Base-by-base conservation (phyloP, 306 rosid genomes). In the Arachis stenosperma region DNA sequence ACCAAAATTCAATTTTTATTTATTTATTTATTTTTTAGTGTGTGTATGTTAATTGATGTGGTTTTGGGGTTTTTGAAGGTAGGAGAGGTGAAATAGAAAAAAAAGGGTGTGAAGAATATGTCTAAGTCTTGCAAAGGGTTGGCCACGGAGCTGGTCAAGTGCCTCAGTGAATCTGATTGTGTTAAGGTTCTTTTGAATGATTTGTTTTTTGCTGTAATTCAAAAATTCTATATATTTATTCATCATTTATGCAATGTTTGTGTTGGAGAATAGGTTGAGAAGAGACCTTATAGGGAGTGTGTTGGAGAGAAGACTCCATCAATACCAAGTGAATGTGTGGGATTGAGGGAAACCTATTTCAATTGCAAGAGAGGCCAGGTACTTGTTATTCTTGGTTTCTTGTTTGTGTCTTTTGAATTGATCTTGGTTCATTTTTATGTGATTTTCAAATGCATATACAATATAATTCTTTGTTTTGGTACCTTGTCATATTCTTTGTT, bases 321-420 rank as follows among this genome's bases (percentile, higher is more conserved):
- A 43, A 91, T 94, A 63, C 68, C 98, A n/a, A 89, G 88, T 15
- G 96, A 94, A 60, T 91, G 98, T 66, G 85, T 88, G 41, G 97
- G 98, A 72, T 85, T 94, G 58, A 86, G 98, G 83, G 98, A 94
- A 85, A 94, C 98, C 55, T 91, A 86, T 75, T 94, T 94, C 92
- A 89, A 91, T 75, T 94, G 98, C 93, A 94, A 94, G 77, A 88
- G 98, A 78, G 98, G 98, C 78, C 98, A 94, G 91, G 91, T 84
- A 80, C 57, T 52, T 33, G 37, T 33, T 33, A 4, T 33, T 33
- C 37, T 33, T 33, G 37, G 37, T 33, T 33, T 33, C 37, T 33
- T 75, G 87, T 74, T 3, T 59, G 36, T 62, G 30, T 7, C 29
- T 15, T 69, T 80, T 73, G 58, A 13, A 33, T 71, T 75, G 40